Conservation (phyloP, 2,329 filamentous ascomycete species). For the Penicillium sp. region DNA sequence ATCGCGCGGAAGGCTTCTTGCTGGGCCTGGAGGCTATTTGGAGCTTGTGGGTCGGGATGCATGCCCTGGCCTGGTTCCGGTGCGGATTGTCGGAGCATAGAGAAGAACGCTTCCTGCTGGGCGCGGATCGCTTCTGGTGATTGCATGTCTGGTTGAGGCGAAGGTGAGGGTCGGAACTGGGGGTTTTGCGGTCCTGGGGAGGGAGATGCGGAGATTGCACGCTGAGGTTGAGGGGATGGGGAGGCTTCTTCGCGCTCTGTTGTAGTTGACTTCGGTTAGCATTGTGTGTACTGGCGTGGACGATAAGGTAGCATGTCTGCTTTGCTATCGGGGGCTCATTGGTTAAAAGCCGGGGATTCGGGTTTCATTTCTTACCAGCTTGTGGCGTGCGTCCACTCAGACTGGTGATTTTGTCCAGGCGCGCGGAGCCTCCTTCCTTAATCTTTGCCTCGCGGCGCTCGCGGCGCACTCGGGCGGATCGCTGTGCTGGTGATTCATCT, state of each 20-base stretch:
- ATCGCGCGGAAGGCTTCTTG: constrained; percentile 46
- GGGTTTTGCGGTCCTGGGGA: constrained; percentile 27
- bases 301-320: background rate
- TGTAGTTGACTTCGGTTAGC: constrained; percentile 11
- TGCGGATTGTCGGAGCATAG: constrained; percentile 37
- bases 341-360: background rate
- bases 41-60: constrained; percentile 15
- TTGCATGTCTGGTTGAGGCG: constrained; percentile 27
- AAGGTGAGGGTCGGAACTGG: constrained; percentile 19
- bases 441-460: constrained; percentile 66
- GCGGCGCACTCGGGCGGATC: constrained; percentile 59
- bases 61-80: constrained; percentile 22
- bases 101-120: constrained; percentile 45
- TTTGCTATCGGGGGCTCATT: background rate
- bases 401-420: constrained; percentile 62
- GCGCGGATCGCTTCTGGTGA: constrained; percentile 37
- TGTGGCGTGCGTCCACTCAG: constrained; percentile 55
- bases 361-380: constrained; percentile 30
- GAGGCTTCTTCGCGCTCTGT: constrained; percentile 30
- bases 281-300: background rate
- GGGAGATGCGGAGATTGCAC: constrained; percentile 28
- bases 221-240: constrained; percentile 19
- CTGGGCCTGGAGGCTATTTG: constrained; percentile 30
- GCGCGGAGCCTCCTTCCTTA: constrained; percentile 56
- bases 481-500: constrained; percentile 50